A percentile compares a stretch with the other conserved stretches of the same genome.
Evolutionary conservation across 345 rosid genomes (phyloP).

Genomic region (Dovyalis caffra): DNA sequence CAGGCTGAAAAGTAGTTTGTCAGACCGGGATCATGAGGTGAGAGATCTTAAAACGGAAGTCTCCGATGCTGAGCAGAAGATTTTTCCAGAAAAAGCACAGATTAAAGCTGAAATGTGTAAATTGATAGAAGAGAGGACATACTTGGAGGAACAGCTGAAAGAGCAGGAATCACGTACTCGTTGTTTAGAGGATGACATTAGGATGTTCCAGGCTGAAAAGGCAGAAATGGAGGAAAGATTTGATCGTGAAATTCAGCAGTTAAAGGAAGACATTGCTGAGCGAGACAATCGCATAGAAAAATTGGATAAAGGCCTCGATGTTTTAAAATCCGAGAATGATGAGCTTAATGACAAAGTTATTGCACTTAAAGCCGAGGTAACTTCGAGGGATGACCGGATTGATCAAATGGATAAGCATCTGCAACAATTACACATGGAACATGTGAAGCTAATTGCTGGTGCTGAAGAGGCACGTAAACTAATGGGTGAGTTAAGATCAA

Average conservation of each 20-base stretch:
- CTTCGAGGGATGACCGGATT: constrained; percentile 40
- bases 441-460: constrained; percentile 32
- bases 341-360: constrained; percentile 37
- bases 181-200: constrained; percentile 41
- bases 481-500: constrained; percentile 35
- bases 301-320: constrained; percentile 45
- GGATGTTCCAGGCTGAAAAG: constrained; percentile 36
- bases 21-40: constrained; percentile 37
- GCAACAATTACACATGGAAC: constrained; percentile 29
- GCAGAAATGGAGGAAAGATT: constrained; percentile 36
- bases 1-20: constrained; percentile 32
- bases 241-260: constrained; percentile 33
- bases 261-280: constrained; percentile 41
- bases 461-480: constrained; percentile 33
- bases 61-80: constrained; percentile 48
- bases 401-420: constrained; percentile 46
- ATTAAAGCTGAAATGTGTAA: constrained; percentile 44
- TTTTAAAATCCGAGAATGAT: constrained; percentile 53
- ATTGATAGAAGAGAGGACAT: constrained; percentile 39
- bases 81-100: constrained; percentile 51
- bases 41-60: constrained; percentile 38
- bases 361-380: constrained; percentile 43
- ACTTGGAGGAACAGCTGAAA: constrained; percentile 39
- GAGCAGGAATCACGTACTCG: constrained; percentile 42
- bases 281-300: constrained; percentile 30